These are phyloP conservation scores for Neofusicoccum umdonicola DNA, from an alignment of 2,329 filamentous ascomycete genomes.

Conservation along the genomic window DNA sequence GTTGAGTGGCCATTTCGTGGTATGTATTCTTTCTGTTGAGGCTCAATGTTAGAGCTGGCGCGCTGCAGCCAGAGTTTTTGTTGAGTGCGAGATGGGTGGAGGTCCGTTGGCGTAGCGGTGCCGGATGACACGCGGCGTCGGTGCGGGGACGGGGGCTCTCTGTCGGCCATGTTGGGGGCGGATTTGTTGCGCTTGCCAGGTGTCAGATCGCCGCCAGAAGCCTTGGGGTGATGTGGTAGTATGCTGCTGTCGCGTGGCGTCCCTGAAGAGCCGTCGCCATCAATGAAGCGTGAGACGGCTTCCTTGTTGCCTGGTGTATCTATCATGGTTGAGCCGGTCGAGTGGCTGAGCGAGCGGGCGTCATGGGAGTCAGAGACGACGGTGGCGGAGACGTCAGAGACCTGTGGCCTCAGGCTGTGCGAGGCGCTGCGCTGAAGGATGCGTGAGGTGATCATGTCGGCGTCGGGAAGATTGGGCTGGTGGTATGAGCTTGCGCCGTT, in stretches of 20 bases:
- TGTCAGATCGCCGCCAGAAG: conserved; percentile 25
- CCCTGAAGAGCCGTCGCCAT: conserved; percentile 39
- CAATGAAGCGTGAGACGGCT: conserved; percentile 47
- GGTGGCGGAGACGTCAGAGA: conserved; percentile 60
- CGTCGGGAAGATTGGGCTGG: conserved; percentile 45
- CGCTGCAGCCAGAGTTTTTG: conserved; percentile 74
- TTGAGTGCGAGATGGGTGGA: conserved; percentile 62
- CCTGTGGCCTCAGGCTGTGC: conserved; percentile 61
- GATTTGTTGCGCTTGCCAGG: conserved; percentile 38
- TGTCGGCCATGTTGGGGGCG: conserved; percentile 35
- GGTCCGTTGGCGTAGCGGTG: conserved; percentile 40
- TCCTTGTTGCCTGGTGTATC: conserved; percentile 38
- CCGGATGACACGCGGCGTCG: conserved; percentile 24
- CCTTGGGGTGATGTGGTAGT: conserved; percentile 28
- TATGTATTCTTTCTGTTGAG: conserved; percentile 49
- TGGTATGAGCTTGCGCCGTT: conserved; percentile 35
- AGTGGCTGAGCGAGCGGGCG: conserved; percentile 33
- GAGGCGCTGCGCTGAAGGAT: conserved; percentile 64
- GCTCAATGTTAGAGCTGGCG: conserved; percentile 69
- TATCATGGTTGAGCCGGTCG: conserved; percentile 33
- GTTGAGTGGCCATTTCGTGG: conserved; percentile 34
- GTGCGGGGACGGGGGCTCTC: neutral
- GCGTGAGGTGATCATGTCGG: conserved; percentile 65
- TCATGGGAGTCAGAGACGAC: conserved; percentile 42
- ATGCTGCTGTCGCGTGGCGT: conserved; percentile 41